phyloP scores from a whole-genome alignment of 768 basidiomycete species.

The Lactarius tabidus region DNA sequence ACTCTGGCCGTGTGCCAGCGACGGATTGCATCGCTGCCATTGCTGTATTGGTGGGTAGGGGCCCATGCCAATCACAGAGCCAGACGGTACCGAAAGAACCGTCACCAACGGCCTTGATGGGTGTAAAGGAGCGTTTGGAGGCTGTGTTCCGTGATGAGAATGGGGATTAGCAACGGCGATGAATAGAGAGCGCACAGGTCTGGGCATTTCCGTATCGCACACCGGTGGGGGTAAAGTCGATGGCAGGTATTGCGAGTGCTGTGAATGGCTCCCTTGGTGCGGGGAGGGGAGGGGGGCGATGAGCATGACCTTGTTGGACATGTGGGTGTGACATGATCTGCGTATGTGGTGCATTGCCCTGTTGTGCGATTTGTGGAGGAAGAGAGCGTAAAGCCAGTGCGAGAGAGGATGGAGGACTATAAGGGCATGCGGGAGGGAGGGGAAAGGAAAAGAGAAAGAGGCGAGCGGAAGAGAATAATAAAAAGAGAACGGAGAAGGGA shows the following conservation, averaged over 20 bases:
- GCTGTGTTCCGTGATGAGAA: slow-evolving; percentile 39
- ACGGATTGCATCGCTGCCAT: slow-evolving; percentile 96
- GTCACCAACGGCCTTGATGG: slow-evolving; percentile 94
- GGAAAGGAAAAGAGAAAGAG: slow-evolving; percentile 30
- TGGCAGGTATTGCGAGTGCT: slow-evolving; percentile 72
- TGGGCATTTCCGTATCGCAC: slow-evolving; percentile 63
- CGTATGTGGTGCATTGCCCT: slow-evolving; percentile 45
- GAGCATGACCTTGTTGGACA: slow-evolving; percentile 26
- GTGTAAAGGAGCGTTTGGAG: slow-evolving; percentile 85
- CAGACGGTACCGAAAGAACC: slow-evolving; percentile 98
- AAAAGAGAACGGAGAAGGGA: slow-evolving; percentile 25
- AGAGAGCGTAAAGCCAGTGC: slow-evolving; percentile 47
- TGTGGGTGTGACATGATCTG: slow-evolving; percentile 48
- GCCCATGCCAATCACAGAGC: slow-evolving; percentile 99
- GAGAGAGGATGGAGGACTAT: slow-evolving; percentile 32
- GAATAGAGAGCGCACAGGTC: slow-evolving; percentile 17
- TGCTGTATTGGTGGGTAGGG: slow-evolving; percentile 85
- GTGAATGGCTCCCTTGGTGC: slow-evolving; percentile 54
- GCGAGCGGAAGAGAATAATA: not conserved
- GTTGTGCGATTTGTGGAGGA: slow-evolving; percentile 22
- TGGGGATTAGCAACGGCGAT: not conserved
- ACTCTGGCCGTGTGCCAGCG: slow-evolving; percentile 87
- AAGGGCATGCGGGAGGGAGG: slow-evolving; percentile 44
- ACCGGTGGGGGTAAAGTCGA: slow-evolving; percentile 62
- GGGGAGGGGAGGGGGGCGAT: slow-evolving; percentile 23